Evolutionary conservation across 768 basidiomycete species (phyloP).

Genomic region (Antrodiella citrinella): DNA sequence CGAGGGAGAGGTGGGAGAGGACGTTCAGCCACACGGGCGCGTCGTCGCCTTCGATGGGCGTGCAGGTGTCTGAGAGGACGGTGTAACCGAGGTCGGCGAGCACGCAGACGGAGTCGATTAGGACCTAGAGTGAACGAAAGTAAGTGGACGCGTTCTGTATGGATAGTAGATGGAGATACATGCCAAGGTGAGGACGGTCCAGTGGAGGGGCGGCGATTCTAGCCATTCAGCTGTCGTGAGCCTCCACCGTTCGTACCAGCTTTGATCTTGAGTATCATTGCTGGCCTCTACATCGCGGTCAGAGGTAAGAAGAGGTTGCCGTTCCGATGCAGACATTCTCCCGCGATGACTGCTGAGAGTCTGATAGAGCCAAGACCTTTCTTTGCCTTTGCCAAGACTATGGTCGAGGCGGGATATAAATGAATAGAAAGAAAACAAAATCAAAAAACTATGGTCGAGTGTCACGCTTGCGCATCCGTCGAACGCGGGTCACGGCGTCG

Average conservation of each 20-base stretch:
- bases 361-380: too few relatives aligned
- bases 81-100: conserved; percentile 63
- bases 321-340: conserved; percentile 31
- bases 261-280: neutral
- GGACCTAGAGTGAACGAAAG: conserved; percentile 33
- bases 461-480: neutral
- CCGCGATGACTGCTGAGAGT: too few relatives aligned
- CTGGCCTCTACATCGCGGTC: conserved; percentile 10
- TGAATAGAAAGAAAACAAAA: neutral
- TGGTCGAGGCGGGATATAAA: too few relatives aligned
- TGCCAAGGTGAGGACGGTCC: conserved; percentile 49
- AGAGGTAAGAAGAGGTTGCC: conserved; percentile 34
- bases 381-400: too few relatives aligned
- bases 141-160: conserved; percentile 6
- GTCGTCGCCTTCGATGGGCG: conserved; percentile 31
- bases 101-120: conserved; percentile 63
- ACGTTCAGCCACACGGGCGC: conserved; percentile 55
- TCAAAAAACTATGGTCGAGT: neutral
- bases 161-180: conserved; percentile 22
- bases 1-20: conserved; percentile 52
- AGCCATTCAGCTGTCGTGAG: conserved; percentile 35
- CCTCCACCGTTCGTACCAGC: conserved; percentile 8
- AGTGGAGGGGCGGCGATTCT: conserved; percentile 47
- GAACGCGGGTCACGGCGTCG: neutral
- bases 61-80: conserved; percentile 50